phyloP scores from a whole-genome alignment of 1,139 yeast genomes.

The Pichia sp. region DNA sequence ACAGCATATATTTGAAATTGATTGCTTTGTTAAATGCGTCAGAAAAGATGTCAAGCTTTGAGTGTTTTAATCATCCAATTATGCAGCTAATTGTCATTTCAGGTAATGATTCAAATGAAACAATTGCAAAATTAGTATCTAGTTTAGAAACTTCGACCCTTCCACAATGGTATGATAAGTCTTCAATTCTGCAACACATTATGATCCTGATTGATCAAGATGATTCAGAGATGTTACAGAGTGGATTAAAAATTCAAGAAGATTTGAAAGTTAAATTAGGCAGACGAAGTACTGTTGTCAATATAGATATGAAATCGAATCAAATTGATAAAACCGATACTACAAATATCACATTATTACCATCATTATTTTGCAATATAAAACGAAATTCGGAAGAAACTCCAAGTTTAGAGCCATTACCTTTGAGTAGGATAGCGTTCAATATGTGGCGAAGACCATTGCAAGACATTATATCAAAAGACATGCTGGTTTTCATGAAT shows the following conservation, averaged over 20 bases:
- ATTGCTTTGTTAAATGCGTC: constrained; percentile 63
- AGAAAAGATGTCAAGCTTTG: constrained; percentile 69
- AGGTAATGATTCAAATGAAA: constrained; percentile 47
- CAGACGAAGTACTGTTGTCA: constrained; percentile 23
- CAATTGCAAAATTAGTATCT: constrained; percentile 36
- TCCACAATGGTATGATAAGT: constrained; percentile 59
- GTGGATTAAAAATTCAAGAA: constrained; percentile 38
- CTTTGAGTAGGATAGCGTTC: constrained; percentile 34
- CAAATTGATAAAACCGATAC: not conserved
- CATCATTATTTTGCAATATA: constrained; percentile 45
- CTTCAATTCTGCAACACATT: constrained; percentile 50
- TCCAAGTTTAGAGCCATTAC: not conserved
- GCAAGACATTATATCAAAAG: constrained; percentile 54
- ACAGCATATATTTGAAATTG: constrained; percentile 56
- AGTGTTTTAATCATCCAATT: constrained; percentile 88
- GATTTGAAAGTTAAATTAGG: constrained; percentile 24
- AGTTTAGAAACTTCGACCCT: constrained; percentile 44
- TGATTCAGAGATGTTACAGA: constrained; percentile 28
- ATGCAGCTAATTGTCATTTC: constrained; percentile 71
- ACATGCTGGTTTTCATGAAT: constrained; percentile 78
- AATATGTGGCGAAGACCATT: constrained; percentile 42
- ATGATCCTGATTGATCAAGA: constrained; percentile 41
- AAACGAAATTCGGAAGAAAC: constrained; percentile 41
- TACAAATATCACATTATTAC: constrained; percentile 27
- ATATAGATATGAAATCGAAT: constrained; percentile 10